Base-by-base conservation (phyloP, 164 flowering plant genomes). In the Dillenia suffruticosa region DNA sequence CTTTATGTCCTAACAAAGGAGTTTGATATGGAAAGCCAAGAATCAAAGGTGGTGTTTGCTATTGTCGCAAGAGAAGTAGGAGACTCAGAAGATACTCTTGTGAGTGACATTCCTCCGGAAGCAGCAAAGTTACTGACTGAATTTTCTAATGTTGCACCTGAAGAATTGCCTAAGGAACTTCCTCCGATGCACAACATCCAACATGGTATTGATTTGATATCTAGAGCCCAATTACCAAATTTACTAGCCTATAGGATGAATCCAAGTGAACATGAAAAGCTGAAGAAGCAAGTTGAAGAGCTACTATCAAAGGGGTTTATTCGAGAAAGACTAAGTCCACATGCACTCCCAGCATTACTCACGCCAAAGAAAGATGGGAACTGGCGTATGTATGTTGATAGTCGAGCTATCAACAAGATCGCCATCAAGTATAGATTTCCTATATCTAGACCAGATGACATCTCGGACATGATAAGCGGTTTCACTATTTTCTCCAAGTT, bases 391-490 rank as follows among this genome's bases (percentile, higher is more conserved):
- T 48, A 54, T 47, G 19, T 26, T 13, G 44, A 59, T 59, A 47
- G 54, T 22, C 48, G 14, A n/a, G 63, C 54, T 9, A 26, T 59
- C 1, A 59, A 59, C n/a, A 59, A 59, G 13, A 59, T 59, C 19
- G 8, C 7, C 7, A 44, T 59, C 12, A 59, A 59, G 54, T 49
- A 48, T 12, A 15, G 54, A 15, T 49, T 47, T n/a, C 54, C 44
- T 19, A 59, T 49, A 2, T 54, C 48, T 2, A 14, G 60, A 12
- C 10, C 15, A 8, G 48, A 57, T 57, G 49, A 10, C 17, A 40
- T 0, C 2, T 46, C 22, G 3, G 63, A 59, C 26, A 12, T 17
- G n/a, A 9, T 59, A 10, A 10, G 44, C 13, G 46, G 54, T 4
- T 52, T 45, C 13, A 47, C 49, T 11, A 48, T 48, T 11, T 48